phyloP scores from a whole-genome alignment of 495 filamentous ascomycete species.

The Rhypophila decipiens region DNA sequence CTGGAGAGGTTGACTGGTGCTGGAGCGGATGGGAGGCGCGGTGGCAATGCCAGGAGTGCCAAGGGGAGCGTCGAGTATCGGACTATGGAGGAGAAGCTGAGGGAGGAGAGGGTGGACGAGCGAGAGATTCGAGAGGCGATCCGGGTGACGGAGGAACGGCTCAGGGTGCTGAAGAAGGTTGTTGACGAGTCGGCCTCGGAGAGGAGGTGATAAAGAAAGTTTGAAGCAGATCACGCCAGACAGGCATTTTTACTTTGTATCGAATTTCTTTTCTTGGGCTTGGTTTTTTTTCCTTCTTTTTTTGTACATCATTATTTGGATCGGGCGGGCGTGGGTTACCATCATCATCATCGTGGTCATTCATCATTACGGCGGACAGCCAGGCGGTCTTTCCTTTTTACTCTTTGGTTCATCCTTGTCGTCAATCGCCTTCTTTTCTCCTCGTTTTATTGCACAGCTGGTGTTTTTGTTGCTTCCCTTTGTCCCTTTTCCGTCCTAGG shows the following conservation, averaged over 20 bases:
- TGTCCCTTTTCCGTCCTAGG: too few species aligned
- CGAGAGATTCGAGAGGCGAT: slow-evolving; percentile 82
- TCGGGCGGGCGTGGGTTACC: not conserved
- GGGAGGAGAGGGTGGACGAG: slow-evolving; percentile 68
- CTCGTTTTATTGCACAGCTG: too few species aligned
- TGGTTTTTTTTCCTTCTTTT: not conserved
- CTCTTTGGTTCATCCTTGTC: too few species aligned
- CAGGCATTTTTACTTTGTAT: too few species aligned
- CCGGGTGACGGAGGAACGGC: slow-evolving; percentile 71
- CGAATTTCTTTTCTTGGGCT: too few species aligned
- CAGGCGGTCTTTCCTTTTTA: not conserved
- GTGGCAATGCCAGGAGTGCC: slow-evolving; percentile 18
- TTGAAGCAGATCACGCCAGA: too few species aligned
- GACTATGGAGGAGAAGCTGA: slow-evolving; percentile 48
- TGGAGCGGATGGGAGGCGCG: slow-evolving; percentile 12
- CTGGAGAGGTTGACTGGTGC: slow-evolving; percentile 57
- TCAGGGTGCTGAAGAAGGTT: slow-evolving; percentile 67
- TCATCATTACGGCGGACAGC: not conserved
- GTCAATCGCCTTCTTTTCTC: too few species aligned
- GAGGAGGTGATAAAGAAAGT: slow-evolving; percentile 20
- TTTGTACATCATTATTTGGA: not conserved
- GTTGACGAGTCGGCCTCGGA: slow-evolving; percentile 45
- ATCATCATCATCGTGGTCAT: not conserved
- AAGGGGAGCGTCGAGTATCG: slow-evolving; percentile 38
- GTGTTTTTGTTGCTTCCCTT: too few species aligned